phyloP scores from a whole-genome alignment of 257 asterid genomes.

The Solanum dulcamara region DNA sequence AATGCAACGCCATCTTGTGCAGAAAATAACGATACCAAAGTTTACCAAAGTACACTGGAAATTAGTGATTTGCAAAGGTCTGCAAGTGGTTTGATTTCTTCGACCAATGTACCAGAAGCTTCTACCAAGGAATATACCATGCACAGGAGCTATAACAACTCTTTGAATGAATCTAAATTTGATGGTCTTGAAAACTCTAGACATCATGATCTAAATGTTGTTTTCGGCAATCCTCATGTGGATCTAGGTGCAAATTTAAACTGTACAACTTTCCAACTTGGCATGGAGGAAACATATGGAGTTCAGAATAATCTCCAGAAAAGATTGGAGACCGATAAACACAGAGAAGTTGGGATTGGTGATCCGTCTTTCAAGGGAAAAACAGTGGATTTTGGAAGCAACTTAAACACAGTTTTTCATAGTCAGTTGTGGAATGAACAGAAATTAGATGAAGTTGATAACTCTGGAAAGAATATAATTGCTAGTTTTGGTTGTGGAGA shows the following conservation, averaged over 20 bases:
- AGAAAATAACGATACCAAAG: conserved; percentile 20
- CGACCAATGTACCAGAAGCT: conserved; percentile 19
- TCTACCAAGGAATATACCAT: conserved; percentile 18
- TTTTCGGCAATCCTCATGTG: conserved; percentile 29
- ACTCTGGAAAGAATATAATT: conserved; percentile 39
- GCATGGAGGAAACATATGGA: conserved; percentile 20
- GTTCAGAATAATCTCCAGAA: conserved; percentile 14
- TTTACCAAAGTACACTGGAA: conserved; percentile 20
- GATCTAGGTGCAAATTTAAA: conserved; percentile 21
- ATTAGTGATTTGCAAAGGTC: conserved; percentile 23
- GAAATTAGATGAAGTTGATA: conserved; percentile 21
- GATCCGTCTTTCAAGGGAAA: conserved; percentile 29
- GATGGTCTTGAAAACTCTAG: conserved; percentile 18
- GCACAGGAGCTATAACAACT: conserved; percentile 20
- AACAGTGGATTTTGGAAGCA: conserved; percentile 21
- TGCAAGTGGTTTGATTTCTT: conserved; percentile 18
- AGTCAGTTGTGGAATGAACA: conserved; percentile 31
- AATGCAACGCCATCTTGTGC: conserved; percentile 14
- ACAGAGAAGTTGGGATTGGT: conserved; percentile 29
- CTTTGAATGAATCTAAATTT: conserved; percentile 20
- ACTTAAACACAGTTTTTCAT: conserved; percentile 17
- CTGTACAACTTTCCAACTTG: conserved; percentile 20
- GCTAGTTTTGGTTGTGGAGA: conserved; percentile 26
- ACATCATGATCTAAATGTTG: conserved; percentile 46
- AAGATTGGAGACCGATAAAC: conserved; percentile 25